These are phyloP conservation scores for Ganoderma resinaceum DNA, from an alignment of 1,284 basidiomycete species.

Conservation along the genomic window DNA sequence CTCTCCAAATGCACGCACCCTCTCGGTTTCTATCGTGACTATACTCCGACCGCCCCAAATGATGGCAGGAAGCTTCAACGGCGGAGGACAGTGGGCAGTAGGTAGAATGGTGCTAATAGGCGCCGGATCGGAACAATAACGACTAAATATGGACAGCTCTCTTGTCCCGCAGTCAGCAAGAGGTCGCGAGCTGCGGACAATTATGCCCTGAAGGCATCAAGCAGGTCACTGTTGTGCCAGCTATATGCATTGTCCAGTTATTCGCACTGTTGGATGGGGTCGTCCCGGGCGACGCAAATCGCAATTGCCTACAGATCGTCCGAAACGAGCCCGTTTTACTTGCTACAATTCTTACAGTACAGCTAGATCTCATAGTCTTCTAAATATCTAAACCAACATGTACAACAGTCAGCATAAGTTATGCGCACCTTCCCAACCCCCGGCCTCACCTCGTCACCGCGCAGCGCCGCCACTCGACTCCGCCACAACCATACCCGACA, in stretches of 20 bases:
- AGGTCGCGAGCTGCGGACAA: neutral
- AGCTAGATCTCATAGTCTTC: neutral
- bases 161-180: neutral
- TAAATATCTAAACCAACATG: neutral
- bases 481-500: conserved; percentile 26
- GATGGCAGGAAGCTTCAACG: neutral
- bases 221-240: neutral
- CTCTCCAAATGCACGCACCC: neutral
- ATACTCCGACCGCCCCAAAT: too few species aligned
- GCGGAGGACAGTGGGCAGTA: neutral
- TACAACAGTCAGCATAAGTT: neutral
- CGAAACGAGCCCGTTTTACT: too few species aligned
- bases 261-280: neutral
- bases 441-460: neutral
- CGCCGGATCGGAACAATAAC: neutral
- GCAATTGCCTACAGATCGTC: too few species aligned
- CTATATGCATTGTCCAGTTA: neutral
- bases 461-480: neutral
- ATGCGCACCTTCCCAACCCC: neutral
- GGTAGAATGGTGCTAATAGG: neutral
- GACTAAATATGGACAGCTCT: neutral
- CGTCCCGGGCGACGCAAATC: neutral
- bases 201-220: too few species aligned
- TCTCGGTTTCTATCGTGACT: neutral
- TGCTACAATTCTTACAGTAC: conserved; percentile 6